A percentile compares a stretch with the other conserved stretches of the same genome.
Conservation (phyloP, 257 asterid genomes). For the Verbena officinalis region DNA sequence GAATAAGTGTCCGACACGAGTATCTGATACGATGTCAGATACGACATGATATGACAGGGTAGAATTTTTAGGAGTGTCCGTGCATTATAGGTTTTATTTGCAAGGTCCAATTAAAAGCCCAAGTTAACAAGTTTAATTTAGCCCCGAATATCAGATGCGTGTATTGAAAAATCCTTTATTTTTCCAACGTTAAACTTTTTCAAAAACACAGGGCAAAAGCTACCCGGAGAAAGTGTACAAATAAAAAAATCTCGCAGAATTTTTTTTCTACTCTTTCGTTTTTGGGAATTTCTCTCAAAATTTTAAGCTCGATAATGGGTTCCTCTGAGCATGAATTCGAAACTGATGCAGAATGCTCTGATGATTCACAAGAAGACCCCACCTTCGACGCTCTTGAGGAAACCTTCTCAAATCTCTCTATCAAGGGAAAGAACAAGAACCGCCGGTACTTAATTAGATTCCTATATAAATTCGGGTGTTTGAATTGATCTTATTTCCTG, state of each 20-base stretch:
- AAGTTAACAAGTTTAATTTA: not conserved
- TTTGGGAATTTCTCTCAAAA: conserved; percentile 15
- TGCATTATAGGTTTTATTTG: no score
- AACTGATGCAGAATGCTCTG: conserved; percentile 42
- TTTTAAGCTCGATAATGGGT: conserved; percentile 33
- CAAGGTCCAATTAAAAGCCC: not conserved
- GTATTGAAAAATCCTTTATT: not conserved
- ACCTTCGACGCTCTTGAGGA: conserved; percentile 51
- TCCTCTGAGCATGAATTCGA: conserved; percentile 35
- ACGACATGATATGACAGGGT: no score
- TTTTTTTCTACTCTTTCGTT: not conserved
- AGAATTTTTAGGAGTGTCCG: no score
- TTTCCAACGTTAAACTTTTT: conserved; percentile 29
- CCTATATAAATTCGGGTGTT: not conserved
- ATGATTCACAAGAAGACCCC: conserved; percentile 64
- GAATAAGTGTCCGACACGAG: no score
- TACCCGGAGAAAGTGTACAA: not conserved
- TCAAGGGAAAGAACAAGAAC: conserved; percentile 36
- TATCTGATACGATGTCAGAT: no score
- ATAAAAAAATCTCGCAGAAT: conserved; percentile 2
- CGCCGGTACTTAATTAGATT: conserved; percentile 27
- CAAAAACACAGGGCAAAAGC: not conserved
- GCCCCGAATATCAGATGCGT: not conserved
- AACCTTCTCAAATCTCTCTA: conserved; percentile 54
- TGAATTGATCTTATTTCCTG: not conserved